Percentiles rank a stretch among this genome's conserved stretches.
These are phyloP conservation scores for Blastosporella zonata DNA, from an alignment of 1,284 basidiomycete genomes.

Conservation along the genomic window DNA sequence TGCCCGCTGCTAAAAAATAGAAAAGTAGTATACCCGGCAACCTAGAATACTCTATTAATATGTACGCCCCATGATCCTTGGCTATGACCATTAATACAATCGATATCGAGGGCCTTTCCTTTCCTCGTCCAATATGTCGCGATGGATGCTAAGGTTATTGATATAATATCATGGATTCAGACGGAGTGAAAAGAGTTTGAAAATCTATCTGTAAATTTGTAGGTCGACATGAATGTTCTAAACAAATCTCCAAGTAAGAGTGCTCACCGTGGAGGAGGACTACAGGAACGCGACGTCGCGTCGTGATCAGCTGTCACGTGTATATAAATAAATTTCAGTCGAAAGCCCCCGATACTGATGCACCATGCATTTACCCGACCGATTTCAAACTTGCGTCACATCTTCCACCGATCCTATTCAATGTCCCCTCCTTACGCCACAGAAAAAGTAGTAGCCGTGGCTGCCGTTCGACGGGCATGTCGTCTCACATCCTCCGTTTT, in stretches of 20 bases:
- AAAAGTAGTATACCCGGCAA: slow-evolving; percentile 18
- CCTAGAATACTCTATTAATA: slow-evolving; percentile 16
- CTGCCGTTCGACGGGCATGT: slow-evolving; percentile 90
- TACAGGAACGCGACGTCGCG: no score
- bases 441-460: slow-evolving; percentile 67
- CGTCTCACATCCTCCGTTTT: slow-evolving; percentile 85
- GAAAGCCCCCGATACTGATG: slow-evolving; percentile 13
- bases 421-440: slow-evolving; percentile 33
- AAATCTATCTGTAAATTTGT: no score
- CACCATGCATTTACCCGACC: slow-evolving; percentile 18
- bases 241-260: no score
- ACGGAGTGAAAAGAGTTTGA: no score
- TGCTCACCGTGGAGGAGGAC: no score
- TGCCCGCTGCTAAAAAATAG: slow-evolving; percentile 51
- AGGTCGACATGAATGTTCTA: no score
- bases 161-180: no score
- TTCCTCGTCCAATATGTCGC: no score
- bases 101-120: no score
- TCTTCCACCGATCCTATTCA: slow-evolving; percentile 16
- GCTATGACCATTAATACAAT: slow-evolving; percentile 10
- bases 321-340: background rate
- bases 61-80: no score
- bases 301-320: slow-evolving; percentile 2
- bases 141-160: no score
- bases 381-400: slow-evolving; percentile 14